A percentile compares a stretch with the other conserved stretches of the same genome.
phyloP scores from a whole-genome alignment of 2,329 filamentous ascomycete genomes.

The Dactylellina haptotyla region DNA sequence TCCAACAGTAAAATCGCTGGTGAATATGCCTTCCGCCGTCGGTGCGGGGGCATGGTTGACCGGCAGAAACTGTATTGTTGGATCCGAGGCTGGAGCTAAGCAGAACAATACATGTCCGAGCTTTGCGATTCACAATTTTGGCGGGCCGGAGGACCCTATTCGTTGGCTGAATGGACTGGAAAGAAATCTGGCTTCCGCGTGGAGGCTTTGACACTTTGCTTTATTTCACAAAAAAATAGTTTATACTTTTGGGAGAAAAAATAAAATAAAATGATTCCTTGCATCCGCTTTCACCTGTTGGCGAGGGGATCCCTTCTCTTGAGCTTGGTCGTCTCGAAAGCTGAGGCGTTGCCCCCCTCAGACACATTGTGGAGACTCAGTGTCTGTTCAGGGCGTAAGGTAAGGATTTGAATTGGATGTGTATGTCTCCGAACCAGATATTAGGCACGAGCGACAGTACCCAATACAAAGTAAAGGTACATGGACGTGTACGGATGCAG shows the following conservation, averaged over 20 bases:
- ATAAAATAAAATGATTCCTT: not conserved
- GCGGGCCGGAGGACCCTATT: slow-evolving; percentile 25
- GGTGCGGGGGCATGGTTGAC: slow-evolving; percentile 24
- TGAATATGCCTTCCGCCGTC: slow-evolving; percentile 47
- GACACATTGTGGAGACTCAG: slow-evolving; percentile 39
- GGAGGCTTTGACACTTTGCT: slow-evolving; percentile 18
- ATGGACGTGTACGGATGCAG: slow-evolving; percentile 10
- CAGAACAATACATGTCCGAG: slow-evolving; percentile 14
- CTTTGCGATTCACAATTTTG: slow-evolving; percentile 9
- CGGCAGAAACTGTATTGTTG: slow-evolving; percentile 24
- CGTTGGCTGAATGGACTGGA: not conserved
- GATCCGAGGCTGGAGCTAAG: slow-evolving; percentile 23
- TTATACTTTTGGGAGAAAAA: not conserved
- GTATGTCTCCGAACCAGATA: slow-evolving; percentile 32
- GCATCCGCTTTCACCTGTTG: slow-evolving; percentile 1
- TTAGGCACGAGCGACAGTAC: slow-evolving; percentile 14
- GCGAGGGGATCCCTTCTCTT: slow-evolving; percentile 11
- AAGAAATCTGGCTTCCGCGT: slow-evolving; percentile 37
- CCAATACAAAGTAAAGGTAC: slow-evolving; percentile 9
- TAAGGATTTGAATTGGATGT: too few species aligned
- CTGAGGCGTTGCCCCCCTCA: slow-evolving; percentile 15
- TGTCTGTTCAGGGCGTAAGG: slow-evolving; percentile 34
- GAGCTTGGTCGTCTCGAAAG: slow-evolving; percentile 17
- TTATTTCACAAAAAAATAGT: slow-evolving; percentile 12
- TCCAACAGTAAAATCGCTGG: too few species aligned